phyloP scores from a whole-genome alignment of 306 rosid species.

The Lathyrus oleraceus region DNA sequence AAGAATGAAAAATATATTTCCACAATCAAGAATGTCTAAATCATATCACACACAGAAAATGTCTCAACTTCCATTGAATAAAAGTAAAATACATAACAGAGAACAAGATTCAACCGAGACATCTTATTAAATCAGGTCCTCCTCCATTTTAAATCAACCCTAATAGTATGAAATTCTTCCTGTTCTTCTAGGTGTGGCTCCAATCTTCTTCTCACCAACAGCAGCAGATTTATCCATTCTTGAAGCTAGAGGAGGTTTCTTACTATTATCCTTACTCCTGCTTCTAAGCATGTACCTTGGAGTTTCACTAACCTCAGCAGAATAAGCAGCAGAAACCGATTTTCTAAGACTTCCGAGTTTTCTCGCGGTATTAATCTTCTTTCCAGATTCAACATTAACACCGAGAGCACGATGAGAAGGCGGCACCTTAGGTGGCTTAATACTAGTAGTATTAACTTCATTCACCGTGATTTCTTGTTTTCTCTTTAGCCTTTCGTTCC shows the following conservation, averaged over 20 bases:
- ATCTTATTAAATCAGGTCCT: slow-evolving; percentile 31
- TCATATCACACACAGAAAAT: not conserved
- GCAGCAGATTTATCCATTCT: slow-evolving; percentile 40
- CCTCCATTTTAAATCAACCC: not conserved
- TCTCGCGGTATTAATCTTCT: slow-evolving; percentile 55
- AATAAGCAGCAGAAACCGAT: slow-evolving; percentile 67
- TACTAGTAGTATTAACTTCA: slow-evolving; percentile 23
- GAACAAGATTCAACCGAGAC: slow-evolving; percentile 37
- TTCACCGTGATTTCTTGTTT: slow-evolving; percentile 47
- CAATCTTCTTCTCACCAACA: slow-evolving; percentile 41
- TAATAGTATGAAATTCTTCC: slow-evolving; percentile 38
- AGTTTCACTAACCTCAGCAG: slow-evolving; percentile 52
- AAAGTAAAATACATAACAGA: slow-evolving; percentile 22
- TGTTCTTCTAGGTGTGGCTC: slow-evolving; percentile 33
- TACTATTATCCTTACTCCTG: slow-evolving; percentile 73
- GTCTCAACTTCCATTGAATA: not conserved
- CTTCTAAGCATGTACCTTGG: slow-evolving; percentile 91
- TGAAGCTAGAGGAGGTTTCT: slow-evolving; percentile 70
- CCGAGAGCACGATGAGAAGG: slow-evolving; percentile 47
- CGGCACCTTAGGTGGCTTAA: not conserved
- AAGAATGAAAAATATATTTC: not conserved
- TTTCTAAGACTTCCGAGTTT: slow-evolving; percentile 64
- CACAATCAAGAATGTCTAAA: not conserved
- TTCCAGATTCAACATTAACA: slow-evolving; percentile 72
- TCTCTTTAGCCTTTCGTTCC: slow-evolving; percentile 85